Base-by-base conservation (phyloP, 139 green algal species). In the Gonium pectorale region DNA sequence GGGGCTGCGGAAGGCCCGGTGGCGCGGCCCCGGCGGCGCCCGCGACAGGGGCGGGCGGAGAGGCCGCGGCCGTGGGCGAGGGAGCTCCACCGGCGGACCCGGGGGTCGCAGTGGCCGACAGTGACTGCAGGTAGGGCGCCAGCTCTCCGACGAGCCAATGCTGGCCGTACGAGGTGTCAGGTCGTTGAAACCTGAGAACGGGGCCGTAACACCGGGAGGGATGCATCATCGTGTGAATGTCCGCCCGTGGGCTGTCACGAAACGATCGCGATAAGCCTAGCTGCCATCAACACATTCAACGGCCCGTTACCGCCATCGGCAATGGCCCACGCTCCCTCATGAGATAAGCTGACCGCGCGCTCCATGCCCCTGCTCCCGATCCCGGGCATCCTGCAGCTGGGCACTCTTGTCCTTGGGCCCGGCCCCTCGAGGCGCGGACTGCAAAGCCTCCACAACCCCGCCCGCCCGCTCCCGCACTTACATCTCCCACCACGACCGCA, bases 131-230 rank as follows among this genome's bases (percentile, higher is more conserved):
- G 77, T 83, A 83, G 4, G 60, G 77, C 62, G 62, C 31, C 46
- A 85, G 79, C 26, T 85, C 79, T 15, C n/a, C 64, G 19, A 77
- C 41, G 13, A 85, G 64, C 79, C 79, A 85, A 33, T 77, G 79
- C 41, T 77, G 60, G 3, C 77, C 77, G 60, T 83, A 62, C n/a
- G 60, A 44, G 44, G 79, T 52, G 79, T 85, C 79, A 1, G 68
- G 64, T 19, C 27, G 35, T 27, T 78, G 64, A 11, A 85, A 44
- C 49, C 79, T 85, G 64, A 35, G 41, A 19, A 6, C 60, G 11
- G 8, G n/a, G 27, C 21, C 1, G n/a, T 1, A 35, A 24, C 13
- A 15, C 15, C 15, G 46, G 46, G 46, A 54, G 46, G 46, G 46
- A 24, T 54, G 11, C 13, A 11, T 11, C 13, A 15, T 15, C 46